Evolutionary conservation across 306 rosid species (phyloP).

Genomic region (Herpetospermum pedunculosum): DNA sequence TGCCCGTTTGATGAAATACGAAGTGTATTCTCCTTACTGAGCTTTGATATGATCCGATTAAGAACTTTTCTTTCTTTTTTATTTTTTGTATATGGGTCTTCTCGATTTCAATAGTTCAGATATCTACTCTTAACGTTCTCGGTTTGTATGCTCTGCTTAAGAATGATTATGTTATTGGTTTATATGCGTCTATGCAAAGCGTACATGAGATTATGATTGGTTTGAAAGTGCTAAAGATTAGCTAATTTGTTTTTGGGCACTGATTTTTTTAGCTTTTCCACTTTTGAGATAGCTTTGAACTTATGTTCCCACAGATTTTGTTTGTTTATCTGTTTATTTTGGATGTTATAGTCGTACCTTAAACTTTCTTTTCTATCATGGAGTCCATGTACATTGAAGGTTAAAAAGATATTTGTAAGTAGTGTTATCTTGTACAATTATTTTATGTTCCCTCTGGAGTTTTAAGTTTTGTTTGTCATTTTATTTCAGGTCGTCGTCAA

Average conservation of each 20-base stretch:
- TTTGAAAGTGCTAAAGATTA: background rate
- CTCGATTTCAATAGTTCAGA: background rate
- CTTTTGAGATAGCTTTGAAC: too few species aligned
- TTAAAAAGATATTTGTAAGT: background rate
- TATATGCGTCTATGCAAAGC: background rate
- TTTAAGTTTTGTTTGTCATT: background rate
- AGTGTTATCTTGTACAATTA: background rate
- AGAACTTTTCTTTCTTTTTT: background rate
- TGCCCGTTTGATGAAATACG: background rate
- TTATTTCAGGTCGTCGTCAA: conserved; percentile 21
- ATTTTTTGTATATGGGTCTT: background rate
- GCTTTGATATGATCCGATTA: background rate
- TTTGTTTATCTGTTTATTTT: background rate
- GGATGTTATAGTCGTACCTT: background rate
- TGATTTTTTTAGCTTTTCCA: background rate
- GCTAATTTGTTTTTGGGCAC: background rate
- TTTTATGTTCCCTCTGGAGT: background rate
- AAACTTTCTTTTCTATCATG: background rate
- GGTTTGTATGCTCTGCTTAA: background rate
- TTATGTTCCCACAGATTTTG: background rate
- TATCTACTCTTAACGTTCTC: background rate
- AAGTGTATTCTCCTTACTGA: background rate
- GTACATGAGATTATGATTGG: background rate
- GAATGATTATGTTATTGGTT: background rate
- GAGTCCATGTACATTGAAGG: background rate